phyloP scores from a whole-genome alignment of 2,329 filamentous ascomycete species.

The Alternaria dauci region DNA sequence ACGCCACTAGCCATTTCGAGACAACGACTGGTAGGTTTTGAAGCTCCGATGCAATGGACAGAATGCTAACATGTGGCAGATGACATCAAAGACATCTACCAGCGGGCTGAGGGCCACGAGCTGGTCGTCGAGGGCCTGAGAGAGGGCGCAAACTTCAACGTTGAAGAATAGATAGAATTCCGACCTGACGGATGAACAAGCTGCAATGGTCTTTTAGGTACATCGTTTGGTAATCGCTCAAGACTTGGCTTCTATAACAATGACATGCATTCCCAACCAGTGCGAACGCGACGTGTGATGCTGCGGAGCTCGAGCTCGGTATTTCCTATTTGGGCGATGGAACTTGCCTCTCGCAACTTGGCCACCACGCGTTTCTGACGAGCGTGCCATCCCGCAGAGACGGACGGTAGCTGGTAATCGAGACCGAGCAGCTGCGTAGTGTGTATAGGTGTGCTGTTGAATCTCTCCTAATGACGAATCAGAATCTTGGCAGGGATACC shows the following conservation, averaged over 20 bases:
- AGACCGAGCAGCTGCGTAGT: neutral
- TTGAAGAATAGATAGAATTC: conserved; percentile 57
- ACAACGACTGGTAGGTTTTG: conserved; percentile 70
- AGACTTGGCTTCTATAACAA: conserved; percentile 17
- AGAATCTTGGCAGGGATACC: conserved; percentile 31
- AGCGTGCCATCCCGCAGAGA: neutral
- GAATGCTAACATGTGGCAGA: conserved; percentile 63
- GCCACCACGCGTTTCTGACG: neutral
- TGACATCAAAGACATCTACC: conserved; percentile 94
- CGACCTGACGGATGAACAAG: conserved; percentile 12
- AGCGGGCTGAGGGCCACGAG: conserved; percentile 81
- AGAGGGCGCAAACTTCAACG: conserved; percentile 76
- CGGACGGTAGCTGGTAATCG: neutral
- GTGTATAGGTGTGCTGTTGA: neutral
- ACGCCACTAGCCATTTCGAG: conserved; percentile 97
- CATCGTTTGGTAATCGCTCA: conserved; percentile 9
- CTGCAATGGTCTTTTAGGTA: conserved; percentile 23
- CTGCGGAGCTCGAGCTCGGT: conserved; percentile 23
- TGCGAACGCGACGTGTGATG: neutral
- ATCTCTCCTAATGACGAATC: conserved; percentile 6
- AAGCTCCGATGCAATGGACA: neutral
- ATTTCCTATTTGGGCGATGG: conserved; percentile 18
- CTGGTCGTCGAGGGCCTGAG: conserved; percentile 87
- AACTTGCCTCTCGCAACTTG: neutral
- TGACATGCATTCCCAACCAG: conserved; percentile 14